Percentiles rank a stretch among this genome's conserved stretches.
phyloP scores from a whole-genome alignment of 1,284 basidiomycete species.

The Ustilago vetiveriae region DNA sequence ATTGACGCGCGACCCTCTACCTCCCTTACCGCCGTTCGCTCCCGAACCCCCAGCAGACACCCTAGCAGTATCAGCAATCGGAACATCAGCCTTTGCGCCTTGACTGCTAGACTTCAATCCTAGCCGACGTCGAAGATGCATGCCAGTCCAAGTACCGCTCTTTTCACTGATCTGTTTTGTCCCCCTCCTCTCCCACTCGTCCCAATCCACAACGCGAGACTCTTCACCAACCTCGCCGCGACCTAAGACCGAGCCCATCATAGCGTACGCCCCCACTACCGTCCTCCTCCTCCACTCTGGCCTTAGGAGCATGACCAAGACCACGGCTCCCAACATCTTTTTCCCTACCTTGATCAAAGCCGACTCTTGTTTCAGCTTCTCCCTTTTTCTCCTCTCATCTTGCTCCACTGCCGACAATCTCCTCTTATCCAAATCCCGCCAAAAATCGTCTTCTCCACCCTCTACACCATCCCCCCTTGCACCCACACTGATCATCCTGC shows the following conservation, averaged over 20 bases:
- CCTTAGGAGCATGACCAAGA: conserved; percentile 24
- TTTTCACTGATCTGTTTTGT: background rate
- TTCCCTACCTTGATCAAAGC: conserved; percentile 1
- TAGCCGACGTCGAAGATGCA: conserved; percentile 29
- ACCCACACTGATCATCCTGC: conserved; percentile 18
- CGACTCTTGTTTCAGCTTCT: background rate
- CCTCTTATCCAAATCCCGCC: conserved; percentile 25
- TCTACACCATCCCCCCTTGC: background rate
- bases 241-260: background rate
- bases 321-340: conserved; percentile 14
- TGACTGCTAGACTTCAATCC: conserved; percentile 15
- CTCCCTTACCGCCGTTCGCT: background rate
- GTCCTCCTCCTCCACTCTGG: conserved; percentile 29
- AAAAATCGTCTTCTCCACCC: conserved; percentile 35
- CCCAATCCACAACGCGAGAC: conserved; percentile 15
- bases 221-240: background rate
- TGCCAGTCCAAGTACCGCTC: conserved; percentile 17
- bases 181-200: conserved; percentile 26
- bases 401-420: conserved; percentile 5
- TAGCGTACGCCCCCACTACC: conserved; percentile 14
- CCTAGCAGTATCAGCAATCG: too few species aligned
- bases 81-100: background rate
- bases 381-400: background rate
- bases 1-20: conserved; percentile 5
- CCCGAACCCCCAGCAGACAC: background rate